Conservation (phyloP, 352 stramenopile genomes). For the Thalassiosira exigua region DNA sequence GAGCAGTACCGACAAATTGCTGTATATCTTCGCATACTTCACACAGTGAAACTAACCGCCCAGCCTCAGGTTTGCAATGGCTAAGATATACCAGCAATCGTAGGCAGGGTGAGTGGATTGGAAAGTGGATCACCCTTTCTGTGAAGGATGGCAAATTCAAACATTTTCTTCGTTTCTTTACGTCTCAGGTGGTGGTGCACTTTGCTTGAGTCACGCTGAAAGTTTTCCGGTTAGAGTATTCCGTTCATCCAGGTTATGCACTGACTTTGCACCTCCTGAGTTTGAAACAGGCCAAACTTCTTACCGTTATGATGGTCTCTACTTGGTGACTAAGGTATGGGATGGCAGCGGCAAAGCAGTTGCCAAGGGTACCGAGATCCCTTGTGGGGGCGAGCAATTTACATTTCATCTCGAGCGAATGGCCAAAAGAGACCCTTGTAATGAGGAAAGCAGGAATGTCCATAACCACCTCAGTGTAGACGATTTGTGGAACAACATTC, state of each 20-base stretch:
- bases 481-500: constrained; percentile 28
- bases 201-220: constrained; percentile 21
- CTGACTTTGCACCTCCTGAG: constrained; percentile 19
- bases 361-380: neutral
- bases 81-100: constrained; percentile 50
- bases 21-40: neutral
- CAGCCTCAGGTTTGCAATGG: constrained; percentile 31
- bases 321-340: constrained; percentile 30
- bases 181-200: constrained; percentile 21
- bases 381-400: constrained; percentile 18
- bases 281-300: constrained; percentile 25
- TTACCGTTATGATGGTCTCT: constrained; percentile 49
- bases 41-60: neutral
- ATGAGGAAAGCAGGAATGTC: neutral
- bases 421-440: neutral
- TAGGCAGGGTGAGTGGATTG: constrained; percentile 30
- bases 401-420: constrained; percentile 39
- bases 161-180: neutral
- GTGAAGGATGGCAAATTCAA: neutral
- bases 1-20: constrained; percentile 2
- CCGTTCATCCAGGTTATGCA: constrained; percentile 37
- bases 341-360: constrained; percentile 5
- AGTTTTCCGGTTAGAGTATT: constrained; percentile 41
- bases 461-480: constrained; percentile 21
- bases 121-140: neutral